Conservation (phyloP, 192 early-diverging fungal genomes). For the Backusella australiensis region DNA sequence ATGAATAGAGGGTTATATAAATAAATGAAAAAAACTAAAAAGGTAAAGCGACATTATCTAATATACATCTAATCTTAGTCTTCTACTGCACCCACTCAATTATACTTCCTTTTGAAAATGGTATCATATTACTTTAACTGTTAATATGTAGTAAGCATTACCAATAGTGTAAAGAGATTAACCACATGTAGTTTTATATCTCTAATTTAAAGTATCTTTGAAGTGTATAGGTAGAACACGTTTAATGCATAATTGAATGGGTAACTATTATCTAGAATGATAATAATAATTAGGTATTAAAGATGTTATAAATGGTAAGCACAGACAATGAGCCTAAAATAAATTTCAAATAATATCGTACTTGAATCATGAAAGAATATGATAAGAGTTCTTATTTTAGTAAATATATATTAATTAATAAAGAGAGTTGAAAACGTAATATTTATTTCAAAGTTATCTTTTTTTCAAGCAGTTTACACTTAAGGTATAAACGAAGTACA, state of each 20-base stretch:
- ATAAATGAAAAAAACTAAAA: neutral
- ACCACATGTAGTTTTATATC: neutral
- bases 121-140: neutral
- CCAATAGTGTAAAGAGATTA: neutral
- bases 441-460: neutral
- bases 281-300: neutral
- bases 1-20: neutral
- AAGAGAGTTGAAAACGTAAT: neutral
- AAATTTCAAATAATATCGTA: neutral
- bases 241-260: neutral
- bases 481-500: neutral
- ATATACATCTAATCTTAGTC: neutral
- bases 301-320: neutral
- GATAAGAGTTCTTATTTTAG: conserved; percentile 1
- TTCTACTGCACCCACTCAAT: neutral
- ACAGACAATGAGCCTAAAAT: neutral
- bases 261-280: neutral
- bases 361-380: neutral
- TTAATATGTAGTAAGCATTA: neutral
- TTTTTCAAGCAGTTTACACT: neutral
- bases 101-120: neutral
- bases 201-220: neutral
- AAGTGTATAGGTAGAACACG: neutral
- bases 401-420: neutral
- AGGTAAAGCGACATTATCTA: neutral